These are phyloP conservation scores for Cetradonia linearis DNA, from an alignment of 495 filamentous ascomycete species.

Conservation along the genomic window DNA sequence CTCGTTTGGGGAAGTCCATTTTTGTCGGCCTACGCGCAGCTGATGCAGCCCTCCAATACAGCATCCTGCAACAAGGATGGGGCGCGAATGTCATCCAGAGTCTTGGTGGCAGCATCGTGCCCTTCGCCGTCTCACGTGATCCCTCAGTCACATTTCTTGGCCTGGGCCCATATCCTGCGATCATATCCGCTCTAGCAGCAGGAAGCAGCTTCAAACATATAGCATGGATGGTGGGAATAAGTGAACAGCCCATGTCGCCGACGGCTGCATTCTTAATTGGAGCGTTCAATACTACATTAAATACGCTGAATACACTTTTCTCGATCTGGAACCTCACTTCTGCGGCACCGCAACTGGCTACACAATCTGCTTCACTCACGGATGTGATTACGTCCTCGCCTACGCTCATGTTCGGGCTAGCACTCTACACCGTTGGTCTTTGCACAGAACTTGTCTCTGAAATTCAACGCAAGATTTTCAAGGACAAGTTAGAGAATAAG, in stretches of 20 bases:
- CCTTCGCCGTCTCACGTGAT: conserved; percentile 9
- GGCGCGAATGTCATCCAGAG: conserved; percentile 16
- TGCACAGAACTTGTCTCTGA: conserved; percentile 41
- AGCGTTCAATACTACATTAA: conserved; percentile 39
- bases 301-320: conserved; percentile 38
- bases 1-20: conserved; percentile 39
- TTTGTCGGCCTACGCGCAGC: conserved; percentile 48
- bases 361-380: conserved; percentile 9
- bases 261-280: conserved; percentile 29
- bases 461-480: conserved; percentile 44
- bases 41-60: conserved; percentile 49
- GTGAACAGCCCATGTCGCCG: conserved; percentile 36
- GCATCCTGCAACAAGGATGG: conserved; percentile 33
- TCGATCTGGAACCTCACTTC: conserved; percentile 35
- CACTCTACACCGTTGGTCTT: conserved; percentile 39
- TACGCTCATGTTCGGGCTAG: conserved; percentile 33
- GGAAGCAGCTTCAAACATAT: conserved; percentile 43
- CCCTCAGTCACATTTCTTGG: conserved; percentile 36
- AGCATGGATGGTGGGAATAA: conserved; percentile 33
- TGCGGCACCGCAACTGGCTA: conserved; percentile 24
- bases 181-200: conserved; percentile 45
- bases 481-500: conserved; percentile 40
- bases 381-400: conserved; percentile 23
- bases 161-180: conserved; percentile 48
- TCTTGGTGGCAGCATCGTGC: conserved; percentile 21